phyloP scores from a whole-genome alignment of 108 stramenopile species.

The Parietichytrium sp. region DNA sequence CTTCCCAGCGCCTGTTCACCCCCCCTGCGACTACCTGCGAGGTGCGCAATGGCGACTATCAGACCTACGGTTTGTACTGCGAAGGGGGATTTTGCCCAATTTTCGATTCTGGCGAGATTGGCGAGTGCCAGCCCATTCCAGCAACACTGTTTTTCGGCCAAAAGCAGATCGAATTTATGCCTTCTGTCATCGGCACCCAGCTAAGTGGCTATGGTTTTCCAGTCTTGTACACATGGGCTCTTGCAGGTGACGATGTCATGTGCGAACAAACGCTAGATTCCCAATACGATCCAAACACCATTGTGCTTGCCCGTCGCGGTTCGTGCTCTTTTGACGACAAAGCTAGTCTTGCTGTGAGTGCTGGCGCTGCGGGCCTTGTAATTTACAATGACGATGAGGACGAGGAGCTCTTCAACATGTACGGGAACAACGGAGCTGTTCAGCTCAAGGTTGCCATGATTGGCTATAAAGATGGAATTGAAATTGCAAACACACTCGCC shows the following conservation, averaged over 20 bases:
- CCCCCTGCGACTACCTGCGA: background rate
- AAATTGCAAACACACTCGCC: too few relatives aligned
- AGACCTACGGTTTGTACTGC: slow-evolving; percentile 2
- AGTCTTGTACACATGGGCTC: background rate
- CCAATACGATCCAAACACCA: background rate
- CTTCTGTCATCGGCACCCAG: background rate
- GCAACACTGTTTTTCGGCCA: background rate
- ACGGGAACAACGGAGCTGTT: background rate
- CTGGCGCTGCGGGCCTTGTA: background rate
- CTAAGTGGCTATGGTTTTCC: background rate
- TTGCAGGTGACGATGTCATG: too few relatives aligned
- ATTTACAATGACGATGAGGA: background rate
- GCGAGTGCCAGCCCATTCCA: background rate
- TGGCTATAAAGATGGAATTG: background rate
- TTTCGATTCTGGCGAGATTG: background rate
- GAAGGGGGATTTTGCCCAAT: slow-evolving; percentile 10
- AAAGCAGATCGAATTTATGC: background rate
- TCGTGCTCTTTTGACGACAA: background rate
- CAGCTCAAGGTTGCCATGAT: background rate
- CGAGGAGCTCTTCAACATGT: background rate
- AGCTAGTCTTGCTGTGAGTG: background rate
- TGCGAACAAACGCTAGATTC: too few relatives aligned
- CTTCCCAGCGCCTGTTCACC: background rate
- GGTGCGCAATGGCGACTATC: background rate
- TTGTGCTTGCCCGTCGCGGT: background rate